phyloP scores from a whole-genome alignment of 345 rosid species.

The Pistacia integerrima region DNA sequence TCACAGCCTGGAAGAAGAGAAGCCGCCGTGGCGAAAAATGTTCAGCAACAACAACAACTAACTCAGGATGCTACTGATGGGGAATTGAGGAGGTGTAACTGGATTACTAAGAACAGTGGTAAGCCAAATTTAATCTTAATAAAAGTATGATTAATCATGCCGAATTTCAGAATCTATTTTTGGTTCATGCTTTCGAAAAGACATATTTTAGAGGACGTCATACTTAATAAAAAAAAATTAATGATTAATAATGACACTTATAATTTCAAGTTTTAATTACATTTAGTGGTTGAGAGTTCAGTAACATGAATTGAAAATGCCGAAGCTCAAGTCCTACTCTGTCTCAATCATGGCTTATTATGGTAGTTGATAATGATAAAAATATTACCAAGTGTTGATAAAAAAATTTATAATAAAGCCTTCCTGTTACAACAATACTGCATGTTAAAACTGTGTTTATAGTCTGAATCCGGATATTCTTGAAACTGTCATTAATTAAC shows the following conservation, averaged over 20 bases:
- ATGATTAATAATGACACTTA: too few relatives aligned
- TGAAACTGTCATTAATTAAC: neutral
- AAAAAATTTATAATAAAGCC: neutral
- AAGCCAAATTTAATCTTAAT: constrained; percentile 27
- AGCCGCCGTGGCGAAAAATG: constrained; percentile 30
- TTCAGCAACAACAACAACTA: constrained; percentile 35
- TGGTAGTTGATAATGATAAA: neutral
- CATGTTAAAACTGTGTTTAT: neutral
- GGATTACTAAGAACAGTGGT: constrained; percentile 97
- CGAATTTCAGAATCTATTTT: neutral
- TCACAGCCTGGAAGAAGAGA: constrained; percentile 47
- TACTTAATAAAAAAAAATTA: neutral
- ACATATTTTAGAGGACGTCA: neutral
- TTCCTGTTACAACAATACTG: neutral
- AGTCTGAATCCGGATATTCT: neutral
- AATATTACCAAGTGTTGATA: neutral
- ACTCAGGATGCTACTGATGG: constrained; percentile 42
- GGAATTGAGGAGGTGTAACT: constrained; percentile 76
- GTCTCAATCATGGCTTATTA: neutral
- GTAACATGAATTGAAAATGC: neutral
- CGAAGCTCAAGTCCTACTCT: neutral
- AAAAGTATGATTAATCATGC: neutral
- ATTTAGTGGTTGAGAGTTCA: neutral
- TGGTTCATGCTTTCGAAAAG: neutral
- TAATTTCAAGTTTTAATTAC: neutral